phyloP scores from a whole-genome alignment of 768 basidiomycete species.

The Phaffia australis region DNA sequence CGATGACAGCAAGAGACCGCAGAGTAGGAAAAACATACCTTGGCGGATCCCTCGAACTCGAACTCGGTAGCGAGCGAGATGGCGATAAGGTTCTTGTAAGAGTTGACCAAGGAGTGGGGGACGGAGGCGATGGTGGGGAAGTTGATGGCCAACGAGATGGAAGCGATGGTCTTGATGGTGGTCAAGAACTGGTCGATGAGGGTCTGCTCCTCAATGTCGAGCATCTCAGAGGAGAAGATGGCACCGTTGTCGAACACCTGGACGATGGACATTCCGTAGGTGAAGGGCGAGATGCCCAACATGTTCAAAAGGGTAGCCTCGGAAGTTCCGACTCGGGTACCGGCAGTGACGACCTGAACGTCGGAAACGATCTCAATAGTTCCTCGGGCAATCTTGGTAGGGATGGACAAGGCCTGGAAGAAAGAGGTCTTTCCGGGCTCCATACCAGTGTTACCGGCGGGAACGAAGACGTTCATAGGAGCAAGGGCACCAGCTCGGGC shows the following conservation, averaged over 20 bases:
- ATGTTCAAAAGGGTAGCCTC: conserved; percentile 98
- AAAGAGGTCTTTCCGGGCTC: conserved; percentile 99
- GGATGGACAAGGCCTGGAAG: conserved; percentile 99
- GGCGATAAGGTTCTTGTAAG: conserved; percentile 94
- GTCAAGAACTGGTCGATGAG: conserved; percentile 83
- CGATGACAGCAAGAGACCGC: conserved; percentile 5
- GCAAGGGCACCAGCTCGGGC: conserved; percentile 96
- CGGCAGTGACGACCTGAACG: conserved; percentile 84
- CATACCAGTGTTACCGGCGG: conserved; percentile 98
- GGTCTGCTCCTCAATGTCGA: conserved; percentile 85
- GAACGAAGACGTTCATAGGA: conserved; percentile 80
- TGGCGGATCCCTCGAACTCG: conserved; percentile 83
- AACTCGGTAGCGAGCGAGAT: conserved; percentile 83
- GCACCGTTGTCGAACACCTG: conserved; percentile 95
- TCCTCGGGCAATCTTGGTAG: conserved; percentile 99
- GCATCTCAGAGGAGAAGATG: conserved; percentile 74
- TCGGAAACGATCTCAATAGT: conserved; percentile 99
- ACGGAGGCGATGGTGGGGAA: conserved; percentile 95
- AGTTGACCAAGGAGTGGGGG: conserved; percentile 88
- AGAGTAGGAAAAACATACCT: conserved; percentile 51
- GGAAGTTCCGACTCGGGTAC: conserved; percentile 88
- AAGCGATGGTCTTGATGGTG: conserved; percentile 89
- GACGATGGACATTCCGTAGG: conserved; percentile 96
- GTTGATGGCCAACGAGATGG: conserved; percentile 87
- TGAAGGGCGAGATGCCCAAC: conserved; percentile 80